These are phyloP conservation scores for Pyricularia sp. DNA, from an alignment of 2,329 filamentous ascomycete genomes.

Conservation along the genomic window DNA sequence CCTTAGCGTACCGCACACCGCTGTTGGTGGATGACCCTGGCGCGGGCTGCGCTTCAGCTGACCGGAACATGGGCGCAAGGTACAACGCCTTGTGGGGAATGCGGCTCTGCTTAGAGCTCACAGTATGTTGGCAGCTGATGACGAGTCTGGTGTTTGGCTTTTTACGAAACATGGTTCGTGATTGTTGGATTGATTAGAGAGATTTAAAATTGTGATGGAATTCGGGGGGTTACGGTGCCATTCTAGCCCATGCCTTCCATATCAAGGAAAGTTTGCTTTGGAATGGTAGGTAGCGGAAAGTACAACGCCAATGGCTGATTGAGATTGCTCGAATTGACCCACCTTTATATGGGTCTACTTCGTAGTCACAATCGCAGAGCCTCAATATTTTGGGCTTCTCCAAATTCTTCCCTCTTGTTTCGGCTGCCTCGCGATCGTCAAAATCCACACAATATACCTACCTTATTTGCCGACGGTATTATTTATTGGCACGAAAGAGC, in stretches of 20 bases:
- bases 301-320: not conserved
- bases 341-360: not conserved
- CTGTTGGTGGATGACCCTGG: no score
- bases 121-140: not conserved
- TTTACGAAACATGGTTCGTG: not conserved
- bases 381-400: not conserved
- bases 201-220: not conserved
- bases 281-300: not conserved
- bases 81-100: not conserved
- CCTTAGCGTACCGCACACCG: no score
- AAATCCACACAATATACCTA: not conserved
- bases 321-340: no score
- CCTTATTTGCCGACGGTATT: not conserved
- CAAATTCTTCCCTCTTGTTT: not conserved
- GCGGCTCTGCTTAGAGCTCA: not conserved
- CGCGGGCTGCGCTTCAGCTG: not conserved
- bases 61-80: not conserved
- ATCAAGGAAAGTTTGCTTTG: not conserved
- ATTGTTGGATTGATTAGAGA: not conserved
- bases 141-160: not conserved
- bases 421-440: not conserved
- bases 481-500: not conserved
- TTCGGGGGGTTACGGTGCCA: not conserved
- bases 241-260: not conserved
- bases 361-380: not conserved